Base-by-base conservation (phyloP, 2,329 filamentous ascomycete genomes). In the Sporothrix variecibatus region DNA sequence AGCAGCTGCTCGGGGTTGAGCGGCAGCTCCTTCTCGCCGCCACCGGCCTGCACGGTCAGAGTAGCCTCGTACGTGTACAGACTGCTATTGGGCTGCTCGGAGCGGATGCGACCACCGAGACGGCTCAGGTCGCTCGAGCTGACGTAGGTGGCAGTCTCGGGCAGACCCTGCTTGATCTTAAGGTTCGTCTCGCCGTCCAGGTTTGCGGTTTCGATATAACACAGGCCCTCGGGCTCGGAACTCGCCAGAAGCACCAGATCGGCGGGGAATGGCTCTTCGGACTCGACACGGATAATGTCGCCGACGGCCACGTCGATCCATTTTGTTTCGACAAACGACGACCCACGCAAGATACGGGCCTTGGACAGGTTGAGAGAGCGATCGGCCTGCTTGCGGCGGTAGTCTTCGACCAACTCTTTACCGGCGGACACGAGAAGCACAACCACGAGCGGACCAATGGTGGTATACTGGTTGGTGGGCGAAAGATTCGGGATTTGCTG, bases 131-230 rank as follows among this genome's bases (percentile, higher is more conserved):
- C 95, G 76, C 89, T 91, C 23, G 94, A 90, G 80, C 94, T 97
- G 75, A 99, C 94, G 80, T 98, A 87, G 75, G 92, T 87, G 17
- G 93, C 91, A 0, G 96, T 99, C 85, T 99, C 96, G 0, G 96
- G 95, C 72, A 98, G 91, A 1, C 91, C 95, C 84, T 99, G 96
- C 85, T 99, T 99, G 85, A 99, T 97, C 84, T 99, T 99, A 78
- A 99, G 85, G 81, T 99, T 99, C 26, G 96, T 99, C 84, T 99
- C 96, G 78, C 96, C 96, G 79, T 99, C 96, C 74, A 99, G 86
- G 81, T 99, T 99, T 31, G 96, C 95, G 1, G 96, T 99, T 84
- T 99, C 96, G 80, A 99, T 98, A 82, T 99, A 99, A 84, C 96
- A 99, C 73, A 99, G 85, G 79, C 96, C 96, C 85, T 99, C 96